Percentiles rank a stretch among this genome's conserved stretches.
Conservation (phyloP, 345 rosid genomes). For the Ricinus communis region DNA sequence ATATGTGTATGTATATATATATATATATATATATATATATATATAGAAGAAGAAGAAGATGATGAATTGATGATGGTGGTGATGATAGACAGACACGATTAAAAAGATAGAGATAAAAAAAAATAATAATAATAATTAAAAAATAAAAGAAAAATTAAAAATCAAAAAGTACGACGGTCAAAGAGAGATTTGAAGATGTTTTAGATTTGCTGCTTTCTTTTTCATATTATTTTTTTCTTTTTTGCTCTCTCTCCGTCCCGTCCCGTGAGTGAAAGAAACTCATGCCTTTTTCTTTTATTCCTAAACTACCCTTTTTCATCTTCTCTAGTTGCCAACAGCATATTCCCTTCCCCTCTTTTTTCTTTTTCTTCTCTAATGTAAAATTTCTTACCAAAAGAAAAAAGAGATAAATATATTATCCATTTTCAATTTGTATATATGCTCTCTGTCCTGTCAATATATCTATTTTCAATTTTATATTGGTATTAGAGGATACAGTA, state of each 20-base stretch:
- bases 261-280: neutral
- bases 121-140: too few species aligned
- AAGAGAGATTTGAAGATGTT: slow-evolving; percentile 26
- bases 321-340: too few species aligned
- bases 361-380: too few species aligned
- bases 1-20: neutral
- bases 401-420: too few species aligned
- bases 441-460: too few species aligned
- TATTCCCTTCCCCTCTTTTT: too few species aligned
- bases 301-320: neutral
- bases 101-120: slow-evolving; percentile 18
- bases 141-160: too few species aligned
- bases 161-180: slow-evolving; percentile 28
- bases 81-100: neutral
- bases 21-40: neutral
- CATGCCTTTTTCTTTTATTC: neutral
- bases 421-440: too few species aligned
- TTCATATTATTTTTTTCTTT: neutral
- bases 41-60: too few species aligned
- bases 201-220: neutral
- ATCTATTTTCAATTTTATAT: too few species aligned
- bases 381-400: too few species aligned
- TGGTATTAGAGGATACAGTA: too few species aligned
- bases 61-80: neutral
- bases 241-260: neutral